A percentile compares a stretch with the other conserved stretches of the same genome.
Evolutionary conservation across 2,329 filamentous ascomycete genomes (phyloP).

Genomic region (Ceratocystis colombiana): DNA sequence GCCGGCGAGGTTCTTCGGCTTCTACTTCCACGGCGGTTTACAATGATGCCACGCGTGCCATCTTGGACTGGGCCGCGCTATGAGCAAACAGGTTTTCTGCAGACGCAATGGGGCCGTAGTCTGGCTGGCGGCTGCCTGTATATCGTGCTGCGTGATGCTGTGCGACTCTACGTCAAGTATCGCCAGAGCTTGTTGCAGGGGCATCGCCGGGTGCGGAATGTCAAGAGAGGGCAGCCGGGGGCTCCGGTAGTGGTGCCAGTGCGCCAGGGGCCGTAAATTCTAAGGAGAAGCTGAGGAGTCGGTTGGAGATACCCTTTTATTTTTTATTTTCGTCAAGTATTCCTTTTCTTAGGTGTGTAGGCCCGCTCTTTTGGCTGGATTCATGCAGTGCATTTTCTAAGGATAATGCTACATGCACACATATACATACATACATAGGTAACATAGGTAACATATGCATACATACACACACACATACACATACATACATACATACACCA

Average conservation of each 20-base stretch:
- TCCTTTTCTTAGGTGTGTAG: neutral
- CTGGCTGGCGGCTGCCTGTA: slow-evolving; percentile 81
- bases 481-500: neutral
- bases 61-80: slow-evolving; percentile 28
- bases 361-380: no score
- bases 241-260: neutral
- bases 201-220: slow-evolving; percentile 46
- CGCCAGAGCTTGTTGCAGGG: slow-evolving; percentile 47
- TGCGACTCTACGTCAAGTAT: slow-evolving; percentile 55
- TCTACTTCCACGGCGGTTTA: slow-evolving; percentile 59
- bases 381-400: neutral
- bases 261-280: neutral
- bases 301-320: slow-evolving; percentile 10
- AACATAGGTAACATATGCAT: neutral
- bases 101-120: slow-evolving; percentile 79
- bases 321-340: neutral
- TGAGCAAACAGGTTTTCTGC: slow-evolving; percentile 55
- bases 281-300: neutral
- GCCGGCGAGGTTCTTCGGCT: slow-evolving; percentile 66
- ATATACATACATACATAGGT: neutral
- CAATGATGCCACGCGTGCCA: slow-evolving; percentile 35
- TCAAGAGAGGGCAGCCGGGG: slow-evolving; percentile 26
- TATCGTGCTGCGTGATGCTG: slow-evolving; percentile 65
- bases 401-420: neutral
- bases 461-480: neutral